Conservation (phyloP, 371 early-diverging fungal genomes). For the Apophysomyces elegans region DNA sequence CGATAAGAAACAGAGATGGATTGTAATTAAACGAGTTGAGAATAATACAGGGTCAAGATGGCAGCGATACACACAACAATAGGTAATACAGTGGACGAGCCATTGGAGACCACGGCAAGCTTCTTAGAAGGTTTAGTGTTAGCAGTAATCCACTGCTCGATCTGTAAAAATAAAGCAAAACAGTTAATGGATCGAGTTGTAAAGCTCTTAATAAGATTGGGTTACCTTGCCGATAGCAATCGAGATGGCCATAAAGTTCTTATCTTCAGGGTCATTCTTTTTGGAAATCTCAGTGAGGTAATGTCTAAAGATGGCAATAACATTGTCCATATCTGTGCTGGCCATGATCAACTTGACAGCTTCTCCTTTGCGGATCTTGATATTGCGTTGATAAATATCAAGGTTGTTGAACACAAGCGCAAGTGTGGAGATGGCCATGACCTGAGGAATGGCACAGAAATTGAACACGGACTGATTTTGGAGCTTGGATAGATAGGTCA, state of each 20-base stretch:
- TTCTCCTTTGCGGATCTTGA: constrained; percentile 95
- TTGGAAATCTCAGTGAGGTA: constrained; percentile 66
- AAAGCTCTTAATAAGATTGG: not conserved
- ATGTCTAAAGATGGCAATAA: constrained; percentile 68
- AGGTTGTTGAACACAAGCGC: constrained; percentile 86
- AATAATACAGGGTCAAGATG: not conserved
- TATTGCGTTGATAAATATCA: constrained; percentile 73
- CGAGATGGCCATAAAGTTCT: constrained; percentile 71
- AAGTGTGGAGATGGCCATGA: constrained; percentile 97
- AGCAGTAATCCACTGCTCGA: constrained; percentile 52
- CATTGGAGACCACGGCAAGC: not conserved
- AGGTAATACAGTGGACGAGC: constrained; percentile 1
- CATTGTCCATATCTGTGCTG: constrained; percentile 60
- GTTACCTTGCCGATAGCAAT: constrained; percentile 61
- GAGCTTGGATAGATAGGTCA: constrained; percentile 83
- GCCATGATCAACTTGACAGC: constrained; percentile 80
- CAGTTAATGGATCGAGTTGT: not conserved
- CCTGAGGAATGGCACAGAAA: constrained; percentile 98
- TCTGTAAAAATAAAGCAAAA: constrained; percentile 20
- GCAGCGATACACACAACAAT: constrained; percentile 14
- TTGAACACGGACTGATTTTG: constrained; percentile 83
- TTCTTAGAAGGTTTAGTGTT: constrained; percentile 17
- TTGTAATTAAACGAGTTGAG: not conserved
- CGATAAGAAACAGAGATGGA: not conserved
- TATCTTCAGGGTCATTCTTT: constrained; percentile 71